Conservation (phyloP, 148 eudicot genomes). For the Fallopia convolvulus region DNA sequence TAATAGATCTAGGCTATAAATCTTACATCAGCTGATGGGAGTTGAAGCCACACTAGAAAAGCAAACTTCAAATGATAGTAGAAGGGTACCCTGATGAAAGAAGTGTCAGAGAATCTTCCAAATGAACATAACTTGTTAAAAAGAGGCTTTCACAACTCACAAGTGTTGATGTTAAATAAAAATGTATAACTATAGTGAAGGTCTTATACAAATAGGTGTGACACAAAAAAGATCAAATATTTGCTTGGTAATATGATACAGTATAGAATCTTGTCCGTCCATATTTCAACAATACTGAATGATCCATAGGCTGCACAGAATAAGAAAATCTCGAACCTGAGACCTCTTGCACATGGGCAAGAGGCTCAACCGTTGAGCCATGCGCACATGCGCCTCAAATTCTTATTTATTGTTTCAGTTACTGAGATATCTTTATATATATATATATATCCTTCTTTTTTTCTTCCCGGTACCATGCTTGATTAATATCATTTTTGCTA, state of each 20-base stretch:
- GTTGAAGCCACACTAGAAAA: slow-evolving; percentile 97
- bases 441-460: too few species aligned
- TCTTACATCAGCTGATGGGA: slow-evolving; percentile 74
- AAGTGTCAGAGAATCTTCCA: neutral
- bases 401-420: too few species aligned
- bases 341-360: too few species aligned
- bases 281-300: slow-evolving; percentile 62
- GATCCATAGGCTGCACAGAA: slow-evolving; percentile 81
- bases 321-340: neutral
- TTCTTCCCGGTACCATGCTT: too few species aligned
- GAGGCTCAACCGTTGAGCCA: too few species aligned
- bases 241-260: slow-evolving; percentile 31
- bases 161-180: neutral
- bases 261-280: slow-evolving; percentile 72
- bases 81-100: slow-evolving; percentile 55
- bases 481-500: too few species aligned
- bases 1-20: neutral
- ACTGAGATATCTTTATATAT: too few species aligned
- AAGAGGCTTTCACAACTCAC: neutral
- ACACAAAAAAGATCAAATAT: neutral
- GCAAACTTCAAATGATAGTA: slow-evolving; percentile 94
- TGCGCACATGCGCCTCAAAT: too few species aligned
- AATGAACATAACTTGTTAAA: neutral
- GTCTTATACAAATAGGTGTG: neutral
- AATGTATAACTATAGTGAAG: neutral